A percentile compares a stretch with the other conserved stretches of the same genome.
phyloP scores from a whole-genome alignment of 768 basidiomycete genomes.

The Naganishia onofrii region DNA sequence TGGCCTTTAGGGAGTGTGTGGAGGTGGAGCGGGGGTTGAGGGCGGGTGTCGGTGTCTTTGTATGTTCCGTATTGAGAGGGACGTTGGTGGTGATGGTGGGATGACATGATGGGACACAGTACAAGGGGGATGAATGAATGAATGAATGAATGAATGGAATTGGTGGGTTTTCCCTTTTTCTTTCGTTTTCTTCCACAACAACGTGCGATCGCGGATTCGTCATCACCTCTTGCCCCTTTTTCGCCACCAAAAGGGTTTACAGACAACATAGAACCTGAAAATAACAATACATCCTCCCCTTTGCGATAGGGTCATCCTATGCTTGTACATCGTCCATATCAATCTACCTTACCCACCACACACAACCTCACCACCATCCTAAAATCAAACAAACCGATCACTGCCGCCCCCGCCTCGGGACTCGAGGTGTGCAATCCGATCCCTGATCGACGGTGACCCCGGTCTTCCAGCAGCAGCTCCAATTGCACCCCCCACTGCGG shows the following conservation, averaged over 20 bases:
- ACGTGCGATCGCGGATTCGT: too few species aligned
- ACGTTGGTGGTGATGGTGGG: not conserved
- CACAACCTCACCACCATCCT: not conserved
- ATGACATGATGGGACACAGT: not conserved
- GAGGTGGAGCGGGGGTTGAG: constrained; percentile 63
- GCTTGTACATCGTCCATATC: constrained; percentile 3
- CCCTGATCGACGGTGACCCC: constrained; percentile 24
- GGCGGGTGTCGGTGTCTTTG: constrained; percentile 2
- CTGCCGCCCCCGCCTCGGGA: not conserved
- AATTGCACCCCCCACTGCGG: too few species aligned
- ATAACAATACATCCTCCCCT: not conserved
- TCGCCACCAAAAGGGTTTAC: not conserved
- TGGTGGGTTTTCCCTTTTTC: not conserved
- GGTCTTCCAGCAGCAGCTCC: constrained; percentile 11
- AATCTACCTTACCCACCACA: too few species aligned
- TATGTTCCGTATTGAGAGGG: constrained; percentile 2
- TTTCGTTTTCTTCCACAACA: too few species aligned
- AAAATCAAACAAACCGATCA: constrained; percentile 24
- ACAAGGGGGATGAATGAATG: not conserved
- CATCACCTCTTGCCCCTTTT: not conserved
- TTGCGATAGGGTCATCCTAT: not conserved
- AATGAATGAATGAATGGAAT: not conserved
- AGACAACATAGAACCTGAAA: not conserved
- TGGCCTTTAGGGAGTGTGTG: constrained; percentile 57
- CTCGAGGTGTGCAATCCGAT: constrained; percentile 31